These are phyloP conservation scores for Tricholoma hemisulphureum DNA, from an alignment of 768 basidiomycete genomes.

Conservation along the genomic window DNA sequence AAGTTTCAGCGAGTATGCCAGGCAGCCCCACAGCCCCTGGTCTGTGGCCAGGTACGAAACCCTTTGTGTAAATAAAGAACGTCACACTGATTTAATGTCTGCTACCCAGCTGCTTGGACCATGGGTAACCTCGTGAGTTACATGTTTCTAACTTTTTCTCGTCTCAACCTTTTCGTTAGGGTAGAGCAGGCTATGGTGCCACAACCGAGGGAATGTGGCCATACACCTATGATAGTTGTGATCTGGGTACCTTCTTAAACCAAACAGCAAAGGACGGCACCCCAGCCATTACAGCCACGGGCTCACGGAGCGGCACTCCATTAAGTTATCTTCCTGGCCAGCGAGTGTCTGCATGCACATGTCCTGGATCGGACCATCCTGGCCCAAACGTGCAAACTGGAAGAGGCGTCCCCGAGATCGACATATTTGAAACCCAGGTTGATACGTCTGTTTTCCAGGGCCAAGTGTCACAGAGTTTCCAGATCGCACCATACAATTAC, in stretches of 20 bases:
- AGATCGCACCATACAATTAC: conserved; percentile 77
- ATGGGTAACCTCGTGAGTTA: conserved; percentile 66
- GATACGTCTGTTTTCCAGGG: conserved; percentile 49
- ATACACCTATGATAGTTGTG: conserved; percentile 82
- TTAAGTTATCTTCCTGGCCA: conserved; percentile 87
- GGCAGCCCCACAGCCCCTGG: conserved; percentile 61
- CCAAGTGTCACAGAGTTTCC: conserved; percentile 78
- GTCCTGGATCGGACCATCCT: conserved; percentile 81
- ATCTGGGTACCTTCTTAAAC: conserved; percentile 82
- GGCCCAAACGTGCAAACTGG: conserved; percentile 70
- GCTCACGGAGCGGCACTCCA: conserved; percentile 44
- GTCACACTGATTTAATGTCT: not conserved
- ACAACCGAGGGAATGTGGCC: conserved; percentile 88
- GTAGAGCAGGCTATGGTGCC: conserved; percentile 87
- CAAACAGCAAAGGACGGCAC: conserved; percentile 63
- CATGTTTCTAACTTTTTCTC: not conserved
- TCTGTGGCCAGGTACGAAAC: conserved; percentile 76
- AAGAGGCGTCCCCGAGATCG: conserved; percentile 89
- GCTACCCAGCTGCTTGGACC: conserved; percentile 57
- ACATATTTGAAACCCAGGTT: conserved; percentile 85
- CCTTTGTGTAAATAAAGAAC: not conserved
- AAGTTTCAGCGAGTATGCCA: conserved; percentile 75
- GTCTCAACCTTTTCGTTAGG: conserved; percentile 30
- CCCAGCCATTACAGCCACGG: conserved; percentile 59
- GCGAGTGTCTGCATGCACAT: conserved; percentile 84